phyloP scores from a whole-genome alignment of 495 filamentous ascomycete genomes.

The Achaetomiella virescens region DNA sequence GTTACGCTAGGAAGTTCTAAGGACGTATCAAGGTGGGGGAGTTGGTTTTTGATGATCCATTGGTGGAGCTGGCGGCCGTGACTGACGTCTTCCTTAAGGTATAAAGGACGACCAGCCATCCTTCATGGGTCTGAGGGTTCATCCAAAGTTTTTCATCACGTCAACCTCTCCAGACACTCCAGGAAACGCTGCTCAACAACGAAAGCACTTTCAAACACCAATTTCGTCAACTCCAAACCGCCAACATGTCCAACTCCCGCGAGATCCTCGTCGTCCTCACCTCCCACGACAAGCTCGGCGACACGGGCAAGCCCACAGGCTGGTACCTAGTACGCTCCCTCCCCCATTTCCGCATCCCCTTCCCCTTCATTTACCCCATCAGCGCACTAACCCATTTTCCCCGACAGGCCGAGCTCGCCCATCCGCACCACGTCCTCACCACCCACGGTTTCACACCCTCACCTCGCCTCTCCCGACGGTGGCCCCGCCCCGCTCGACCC shows the following conservation, averaged over 20 bases:
- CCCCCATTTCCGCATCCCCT: neutral
- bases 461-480: conserved; percentile 62
- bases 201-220: too few relatives aligned
- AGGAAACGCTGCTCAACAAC: too few relatives aligned
- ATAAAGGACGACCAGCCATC: too few relatives aligned
- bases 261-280: conserved; percentile 66
- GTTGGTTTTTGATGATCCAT: too few relatives aligned
- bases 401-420: conserved; percentile 60
- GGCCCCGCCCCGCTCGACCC: conserved; percentile 64
- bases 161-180: too few relatives aligned
- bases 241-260: conserved; percentile 20
- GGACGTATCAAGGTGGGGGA: too few relatives aligned
- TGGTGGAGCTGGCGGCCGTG: too few relatives aligned
- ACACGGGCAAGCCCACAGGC: conserved; percentile 51
- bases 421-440: conserved; percentile 56
- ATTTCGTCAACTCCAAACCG: neutral
- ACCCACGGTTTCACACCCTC: conserved; percentile 47
- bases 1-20: neutral
- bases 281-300: conserved; percentile 50
- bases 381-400: conserved; percentile 1
- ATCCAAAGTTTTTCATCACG: too few relatives aligned
- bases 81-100: too few relatives aligned
- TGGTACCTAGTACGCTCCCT: conserved; percentile 54
- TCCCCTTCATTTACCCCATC: neutral
- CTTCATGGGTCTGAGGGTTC: too few relatives aligned